Percentiles rank a stretch among this genome's conserved stretches.
These are phyloP conservation scores for Thielaviopsis populi DNA, from an alignment of 2,329 filamentous ascomycete species.

Conservation along the genomic window DNA sequence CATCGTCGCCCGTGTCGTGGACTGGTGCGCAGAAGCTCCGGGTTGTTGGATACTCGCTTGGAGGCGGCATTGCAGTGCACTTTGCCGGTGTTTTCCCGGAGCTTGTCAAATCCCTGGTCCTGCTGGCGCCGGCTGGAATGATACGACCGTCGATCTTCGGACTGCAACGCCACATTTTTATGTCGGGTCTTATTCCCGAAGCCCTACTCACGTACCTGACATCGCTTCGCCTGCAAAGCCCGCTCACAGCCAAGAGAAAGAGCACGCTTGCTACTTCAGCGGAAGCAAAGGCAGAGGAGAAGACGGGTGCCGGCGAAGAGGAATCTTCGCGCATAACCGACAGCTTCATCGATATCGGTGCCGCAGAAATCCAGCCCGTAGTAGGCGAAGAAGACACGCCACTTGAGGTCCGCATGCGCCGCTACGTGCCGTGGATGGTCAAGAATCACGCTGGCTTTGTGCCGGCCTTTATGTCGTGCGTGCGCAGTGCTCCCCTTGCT, in stretches of 20 bases:
- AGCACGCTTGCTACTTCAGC: not conserved
- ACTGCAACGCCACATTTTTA: conserved; percentile 36
- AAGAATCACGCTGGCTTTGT: conserved; percentile 42
- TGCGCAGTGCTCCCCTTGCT: conserved; percentile 39
- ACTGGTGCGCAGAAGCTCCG: conserved; percentile 43
- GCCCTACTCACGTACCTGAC: conserved; percentile 35
- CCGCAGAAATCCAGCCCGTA: conserved; percentile 27
- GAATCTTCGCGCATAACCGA: conserved; percentile 19
- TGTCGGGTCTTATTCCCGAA: conserved; percentile 39
- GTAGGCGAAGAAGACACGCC: conserved; percentile 21
- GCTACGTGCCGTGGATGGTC: conserved; percentile 44
- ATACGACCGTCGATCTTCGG: conserved; percentile 44
- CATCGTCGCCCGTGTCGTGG: conserved; percentile 57
- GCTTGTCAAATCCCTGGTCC: conserved; percentile 52
- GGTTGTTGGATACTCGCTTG: conserved; percentile 67
- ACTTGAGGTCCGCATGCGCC: conserved; percentile 34
- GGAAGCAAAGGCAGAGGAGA: not conserved
- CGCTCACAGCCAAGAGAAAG: conserved; percentile 31
- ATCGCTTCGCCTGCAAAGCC: conserved; percentile 32
- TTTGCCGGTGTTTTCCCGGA: conserved; percentile 60
- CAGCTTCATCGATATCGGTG: conserved; percentile 27
- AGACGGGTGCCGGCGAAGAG: not conserved
- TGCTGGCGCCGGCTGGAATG: conserved; percentile 67
- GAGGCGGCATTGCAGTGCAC: conserved; percentile 60
- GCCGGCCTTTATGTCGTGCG: conserved; percentile 42